These are phyloP conservation scores for Lathyrus sativus DNA, from an alignment of 306 rosid species.

Conservation along the genomic window DNA sequence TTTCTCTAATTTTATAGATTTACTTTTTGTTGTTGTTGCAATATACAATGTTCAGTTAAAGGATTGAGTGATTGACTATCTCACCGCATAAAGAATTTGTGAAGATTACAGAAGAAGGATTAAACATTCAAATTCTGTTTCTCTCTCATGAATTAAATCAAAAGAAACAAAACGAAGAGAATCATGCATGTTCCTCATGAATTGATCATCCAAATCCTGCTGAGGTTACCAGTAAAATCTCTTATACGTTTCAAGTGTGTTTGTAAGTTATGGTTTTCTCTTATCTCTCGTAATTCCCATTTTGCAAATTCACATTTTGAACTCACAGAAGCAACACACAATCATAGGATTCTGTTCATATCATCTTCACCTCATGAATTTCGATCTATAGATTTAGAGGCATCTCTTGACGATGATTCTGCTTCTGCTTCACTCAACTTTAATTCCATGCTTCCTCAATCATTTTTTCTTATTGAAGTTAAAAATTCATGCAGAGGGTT, in stretches of 20 bases:
- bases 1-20: no score
- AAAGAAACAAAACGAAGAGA: no score
- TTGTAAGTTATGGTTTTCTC: slow-evolving; percentile 13
- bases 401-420: background rate
- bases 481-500: background rate
- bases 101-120: no score
- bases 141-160: no score
- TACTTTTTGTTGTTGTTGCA: no score
- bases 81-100: no score
- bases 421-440: background rate
- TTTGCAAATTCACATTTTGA: background rate
- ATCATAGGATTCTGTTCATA: background rate
- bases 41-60: no score
- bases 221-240: slow-evolving; percentile 6
- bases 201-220: background rate
- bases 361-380: background rate
- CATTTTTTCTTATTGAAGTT: no score
- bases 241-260: background rate
- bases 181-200: background rate
- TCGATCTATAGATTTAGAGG: background rate
- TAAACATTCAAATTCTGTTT: no score
- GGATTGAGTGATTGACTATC: no score
- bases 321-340: background rate
- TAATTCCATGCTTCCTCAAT: no score
- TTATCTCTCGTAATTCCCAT: background rate